Conservation (phyloP, 169 alveolate genomes). For the Sarcocystis neurona region DNA sequence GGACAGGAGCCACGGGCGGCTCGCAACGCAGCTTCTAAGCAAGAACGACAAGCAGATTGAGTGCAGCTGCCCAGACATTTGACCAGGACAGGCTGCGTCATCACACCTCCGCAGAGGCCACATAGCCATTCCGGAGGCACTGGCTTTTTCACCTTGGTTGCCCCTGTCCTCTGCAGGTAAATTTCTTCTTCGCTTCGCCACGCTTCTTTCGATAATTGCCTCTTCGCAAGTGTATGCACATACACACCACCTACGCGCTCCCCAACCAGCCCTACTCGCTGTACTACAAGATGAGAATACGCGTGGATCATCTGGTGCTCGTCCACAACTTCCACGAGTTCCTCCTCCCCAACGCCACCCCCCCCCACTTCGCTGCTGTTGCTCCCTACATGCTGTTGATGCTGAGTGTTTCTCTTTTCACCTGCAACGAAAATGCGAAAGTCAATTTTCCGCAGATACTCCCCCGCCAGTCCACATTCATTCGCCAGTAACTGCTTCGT, state of each 20-base stretch:
- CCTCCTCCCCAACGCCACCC: not conserved
- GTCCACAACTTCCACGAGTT: slow-evolving; percentile 24
- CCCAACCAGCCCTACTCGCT: slow-evolving; percentile 18
- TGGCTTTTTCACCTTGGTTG: not conserved
- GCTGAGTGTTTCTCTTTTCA: not conserved
- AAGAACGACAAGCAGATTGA: slow-evolving; percentile 38
- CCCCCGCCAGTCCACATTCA: slow-evolving; percentile 39
- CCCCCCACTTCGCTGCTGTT: not conserved
- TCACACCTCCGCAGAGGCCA: slow-evolving; percentile 28
- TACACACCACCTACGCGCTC: not conserved
- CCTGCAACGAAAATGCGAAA: slow-evolving; percentile 29
- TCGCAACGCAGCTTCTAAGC: slow-evolving; percentile 26
- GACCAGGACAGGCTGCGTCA: slow-evolving; percentile 38
- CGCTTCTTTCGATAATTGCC: slow-evolving; percentile 24
- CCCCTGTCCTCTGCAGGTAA: not conserved
- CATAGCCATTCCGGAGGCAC: slow-evolving; percentile 55
- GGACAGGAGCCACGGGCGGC: slow-evolving; percentile 35
- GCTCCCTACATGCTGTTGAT: not conserved
- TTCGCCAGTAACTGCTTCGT: slow-evolving; percentile 39
- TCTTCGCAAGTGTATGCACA: slow-evolving; percentile 31
- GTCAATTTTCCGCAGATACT: slow-evolving; percentile 44
- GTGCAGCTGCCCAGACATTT: slow-evolving; percentile 41
- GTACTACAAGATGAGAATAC: slow-evolving; percentile 32
- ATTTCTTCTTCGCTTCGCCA: slow-evolving; percentile 28
- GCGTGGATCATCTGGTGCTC: slow-evolving; percentile 46